Evolutionary conservation across 2,329 filamentous ascomycete genomes (phyloP).

Genomic region (Aspergillus eucalypticola): DNA sequence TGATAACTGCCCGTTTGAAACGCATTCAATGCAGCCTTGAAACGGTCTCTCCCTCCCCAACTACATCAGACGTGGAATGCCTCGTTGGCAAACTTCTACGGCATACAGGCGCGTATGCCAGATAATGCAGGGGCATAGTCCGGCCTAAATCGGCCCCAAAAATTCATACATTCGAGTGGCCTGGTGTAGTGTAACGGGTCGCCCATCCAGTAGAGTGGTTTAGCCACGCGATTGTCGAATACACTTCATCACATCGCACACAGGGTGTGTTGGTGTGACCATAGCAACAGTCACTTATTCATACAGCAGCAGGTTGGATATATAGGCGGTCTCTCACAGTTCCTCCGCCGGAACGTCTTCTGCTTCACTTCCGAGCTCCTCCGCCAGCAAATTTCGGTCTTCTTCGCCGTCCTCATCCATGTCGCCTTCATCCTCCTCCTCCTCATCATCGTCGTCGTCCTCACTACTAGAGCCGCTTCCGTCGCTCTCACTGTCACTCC

Average conservation of each 20-base stretch:
- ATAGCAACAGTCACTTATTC: not conserved
- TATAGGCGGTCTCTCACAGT: constrained; percentile 17
- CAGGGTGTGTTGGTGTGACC: not conserved
- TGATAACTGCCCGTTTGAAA: constrained; percentile 5
- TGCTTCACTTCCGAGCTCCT: constrained; percentile 48
- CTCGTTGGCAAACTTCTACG: not conserved
- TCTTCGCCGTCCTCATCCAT: constrained; percentile 32
- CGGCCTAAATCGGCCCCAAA: not conserved
- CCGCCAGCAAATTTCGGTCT: constrained; percentile 39
- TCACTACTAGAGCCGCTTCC: constrained; percentile 49
- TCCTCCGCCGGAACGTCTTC: constrained; percentile 42
- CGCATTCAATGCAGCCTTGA: constrained; percentile 9
- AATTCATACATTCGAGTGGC: not conserved
- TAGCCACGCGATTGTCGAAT: not conserved
- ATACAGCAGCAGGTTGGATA: constrained; percentile 6
- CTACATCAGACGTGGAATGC: not conserved
- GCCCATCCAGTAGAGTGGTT: not conserved
- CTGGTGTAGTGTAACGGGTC: not conserved
- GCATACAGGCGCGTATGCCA: constrained; percentile 6
- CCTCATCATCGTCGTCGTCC: constrained; percentile 40
- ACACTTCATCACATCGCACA: not conserved
- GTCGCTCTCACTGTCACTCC: constrained; percentile 51
- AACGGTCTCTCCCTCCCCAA: constrained; percentile 7
- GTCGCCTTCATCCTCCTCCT: constrained; percentile 28
- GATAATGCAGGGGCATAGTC: not conserved